Base-by-base conservation (phyloP, 345 rosid species). In the Pugionium cornutum region DNA sequence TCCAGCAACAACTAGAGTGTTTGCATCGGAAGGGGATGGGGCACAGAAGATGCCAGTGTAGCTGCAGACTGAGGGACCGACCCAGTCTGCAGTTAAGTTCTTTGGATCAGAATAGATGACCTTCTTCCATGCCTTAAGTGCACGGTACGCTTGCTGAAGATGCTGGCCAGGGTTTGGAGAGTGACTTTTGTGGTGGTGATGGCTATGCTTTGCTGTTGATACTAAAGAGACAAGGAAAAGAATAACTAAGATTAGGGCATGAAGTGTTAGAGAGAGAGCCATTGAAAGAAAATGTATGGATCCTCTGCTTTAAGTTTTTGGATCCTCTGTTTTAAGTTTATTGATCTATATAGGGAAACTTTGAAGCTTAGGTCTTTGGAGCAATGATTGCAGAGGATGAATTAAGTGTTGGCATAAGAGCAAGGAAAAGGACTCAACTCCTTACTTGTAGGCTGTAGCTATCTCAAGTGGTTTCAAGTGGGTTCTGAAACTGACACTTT, bases 41-140 rank as follows among this genome's bases (percentile, higher is more conserved):
- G 91, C 76, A 31, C 96, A 92, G 57, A 73, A 89, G 44, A 92
- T 46, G 8, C 95, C 95, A 1, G 35, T 56, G 74, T 89, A 92
- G 43, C 58, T 79, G 82, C 96, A 92, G 1, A 92, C 96, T 4
- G 83, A 69, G 7, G 83, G 80, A 30, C 98, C 96, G 18, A 73
- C 63, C 98, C 98, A 92, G 51, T 86, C 81, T 57, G 81, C 26
- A 29, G 95, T 92, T 80, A 78, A 77, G 80, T 92, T 89, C 11
- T 36, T 9, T 6, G 96, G 98, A 70, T 92, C 98, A 1, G 98
- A 92, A 81, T 80, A 89, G 58, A 92, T 86, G 2, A 87, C 91
- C 4, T 63, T 64, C 68, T 81, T 92, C 95, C 95, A 89, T 31
- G 88, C 91, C 54, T 84, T 85, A 27, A 92, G 74, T 3, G 88